Conservation (phyloP, 148 eudicot genomes). For the Cornus kousa region DNA sequence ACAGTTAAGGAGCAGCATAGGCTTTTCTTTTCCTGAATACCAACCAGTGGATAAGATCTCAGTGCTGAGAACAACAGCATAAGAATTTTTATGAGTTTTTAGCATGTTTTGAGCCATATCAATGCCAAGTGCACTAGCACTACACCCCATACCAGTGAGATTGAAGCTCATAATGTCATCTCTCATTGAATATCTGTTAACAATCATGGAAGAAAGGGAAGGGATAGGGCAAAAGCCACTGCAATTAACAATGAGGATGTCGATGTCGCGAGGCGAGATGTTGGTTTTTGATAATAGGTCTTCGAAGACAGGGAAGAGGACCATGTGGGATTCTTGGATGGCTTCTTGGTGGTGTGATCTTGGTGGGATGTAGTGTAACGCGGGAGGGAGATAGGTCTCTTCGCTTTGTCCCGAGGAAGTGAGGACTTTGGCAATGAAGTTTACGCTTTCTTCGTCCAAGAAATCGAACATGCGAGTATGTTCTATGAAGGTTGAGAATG, state of each 20-base stretch:
- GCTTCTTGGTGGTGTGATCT: slow-evolving; percentile 44
- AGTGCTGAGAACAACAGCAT: slow-evolving; percentile 65
- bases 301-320: slow-evolving; percentile 59
- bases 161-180: slow-evolving; percentile 56
- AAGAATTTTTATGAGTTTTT: slow-evolving; percentile 39
- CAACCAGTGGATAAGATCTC: slow-evolving; percentile 71
- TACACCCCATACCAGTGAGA: slow-evolving; percentile 86
- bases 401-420: slow-evolving; percentile 62
- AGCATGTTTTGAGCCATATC: slow-evolving; percentile 52
- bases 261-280: slow-evolving; percentile 43
- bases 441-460: slow-evolving; percentile 37
- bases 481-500: slow-evolving; percentile 52
- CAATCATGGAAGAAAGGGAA: slow-evolving; percentile 55
- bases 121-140: slow-evolving; percentile 60
- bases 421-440: slow-evolving; percentile 58
- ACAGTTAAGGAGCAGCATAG: slow-evolving; percentile 57
- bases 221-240: slow-evolving; percentile 75
- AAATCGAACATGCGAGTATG: slow-evolving; percentile 29
- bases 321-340: slow-evolving; percentile 57
- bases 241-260: slow-evolving; percentile 71
- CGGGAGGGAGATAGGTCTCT: slow-evolving; percentile 67
- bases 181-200: slow-evolving; percentile 55
- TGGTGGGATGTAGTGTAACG: slow-evolving; percentile 65
- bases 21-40: slow-evolving; percentile 58
- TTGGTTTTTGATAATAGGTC: slow-evolving; percentile 60